Base-by-base conservation (phyloP, 2,329 filamentous ascomycete genomes). In the Colletotrichum salicis region DNA sequence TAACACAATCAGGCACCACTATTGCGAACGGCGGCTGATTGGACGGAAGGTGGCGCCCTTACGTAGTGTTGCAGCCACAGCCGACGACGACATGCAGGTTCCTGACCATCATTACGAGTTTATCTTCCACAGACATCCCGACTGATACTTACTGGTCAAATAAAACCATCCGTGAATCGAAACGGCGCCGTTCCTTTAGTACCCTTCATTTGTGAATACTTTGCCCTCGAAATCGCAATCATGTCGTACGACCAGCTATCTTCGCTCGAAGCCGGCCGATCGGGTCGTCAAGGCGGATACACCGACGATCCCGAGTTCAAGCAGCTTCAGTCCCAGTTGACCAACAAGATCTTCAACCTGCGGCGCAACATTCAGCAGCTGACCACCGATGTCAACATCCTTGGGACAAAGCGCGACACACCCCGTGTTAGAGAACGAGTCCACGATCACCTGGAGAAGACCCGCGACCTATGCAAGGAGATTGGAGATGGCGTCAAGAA, bases 161-260 rank as follows among this genome's bases (percentile, higher is more conserved):
- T 29, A 35, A 11, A 15, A 37, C 29, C 37, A 54, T 56, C n/a
- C 3, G 31, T 35, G 29, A 52, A 22, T 33, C 57, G 19, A 27
- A 11, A 51, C 33, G 35, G 13, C 52, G 33, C n/a, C 55, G 29
- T 41, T 64, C 37, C 15, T 72, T 61, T 41, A 45, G 69, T 56
- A 64, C 29, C 29, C 8, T 6, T 51, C 12, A 5, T 37, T 68
- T 27, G 24, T 33, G 54, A 31, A 35, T 64, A 33, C 19, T 29
- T 22, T 65, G 55, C n/a, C 12, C 55, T 29, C 15, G 24, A 22
- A 10, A 37, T 57, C 22, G 19, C 67, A 66, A 79, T 73, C 74
- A 98, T 98, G 96, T 97, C 96, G 22, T 98, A 96, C 84, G 93
- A 97, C 81, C 93, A 94, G 77, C 89, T 96, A 74, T 93, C 93